Base-by-base conservation (phyloP, 352 stramenopile species). In the Globisporangium takayamanum region DNA sequence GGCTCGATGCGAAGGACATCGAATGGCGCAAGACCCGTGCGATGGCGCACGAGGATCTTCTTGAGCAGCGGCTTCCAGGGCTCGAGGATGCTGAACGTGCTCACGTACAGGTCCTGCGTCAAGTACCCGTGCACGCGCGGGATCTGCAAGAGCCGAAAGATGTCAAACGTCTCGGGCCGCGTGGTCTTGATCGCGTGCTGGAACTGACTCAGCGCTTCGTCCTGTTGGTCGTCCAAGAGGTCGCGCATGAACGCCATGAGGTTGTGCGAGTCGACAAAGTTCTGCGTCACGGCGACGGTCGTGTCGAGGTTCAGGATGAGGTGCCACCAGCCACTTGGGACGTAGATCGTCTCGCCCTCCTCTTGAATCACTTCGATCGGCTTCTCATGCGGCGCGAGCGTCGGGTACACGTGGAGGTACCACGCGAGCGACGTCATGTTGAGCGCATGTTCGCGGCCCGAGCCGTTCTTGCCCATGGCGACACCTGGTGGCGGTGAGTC, bases 301-400 rank as follows among this genome's bases (percentile, higher is more conserved):
- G 81, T 66, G 30, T 95, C 89, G 14, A 99, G 77, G 68, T 99
- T 99, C 50, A 99, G 73, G 20, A 99, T 96, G 51, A 93, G 79
- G 64, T 99, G 96, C 96, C 96, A 99, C 96, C 96, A 99, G 18
- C 96, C 95, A 62, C 93, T 96, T 6, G 96, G 96, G 25, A 99
- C 95, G 78, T 98, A 99, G 49, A 99, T 88, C 5, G 97, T 92
- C 63, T 99, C 96, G 12, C 96, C 96, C 14, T 94, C 80, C 65
- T 96, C 78, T 50, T 97, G 94, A 33, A 98, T 80, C 3, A 95
- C 70, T 59, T 95, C 83, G 12, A 87, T 71, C 22, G 85, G 85
- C 41, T 84, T 88, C 61, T 95, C 61, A 50, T 89, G 76, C 7
- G 80, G 72, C 37, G 62, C 53, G 30, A 95, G 73, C 39, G 80